phyloP scores from a whole-genome alignment of 75 land plant species.

The Cryptomeria japonica region DNA sequence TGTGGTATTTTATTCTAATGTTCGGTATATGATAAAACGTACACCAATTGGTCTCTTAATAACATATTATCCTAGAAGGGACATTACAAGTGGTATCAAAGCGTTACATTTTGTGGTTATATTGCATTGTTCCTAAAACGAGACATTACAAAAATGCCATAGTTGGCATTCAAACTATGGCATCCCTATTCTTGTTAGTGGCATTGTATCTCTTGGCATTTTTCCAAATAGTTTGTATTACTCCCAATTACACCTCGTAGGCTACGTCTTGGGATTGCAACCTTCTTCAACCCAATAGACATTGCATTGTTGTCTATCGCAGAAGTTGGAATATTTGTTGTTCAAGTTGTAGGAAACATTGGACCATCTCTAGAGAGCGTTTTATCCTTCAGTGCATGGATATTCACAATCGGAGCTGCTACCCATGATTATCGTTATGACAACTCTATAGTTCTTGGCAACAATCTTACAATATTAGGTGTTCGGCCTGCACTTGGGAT shows the following conservation, averaged over 20 bases:
- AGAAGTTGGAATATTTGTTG: slow-evolving; percentile 87
- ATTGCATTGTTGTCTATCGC: slow-evolving; percentile 82
- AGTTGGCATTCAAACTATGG: too few species aligned
- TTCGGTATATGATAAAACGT: too few species aligned
- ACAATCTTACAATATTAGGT: slow-evolving; percentile 68
- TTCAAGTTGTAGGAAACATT: slow-evolving; percentile 94
- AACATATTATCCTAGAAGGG: too few species aligned
- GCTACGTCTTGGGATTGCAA: slow-evolving; percentile 77
- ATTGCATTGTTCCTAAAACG: too few species aligned
- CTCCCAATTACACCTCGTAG: slow-evolving; percentile 87
- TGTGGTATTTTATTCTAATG: too few species aligned
- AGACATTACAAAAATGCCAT: too few species aligned
- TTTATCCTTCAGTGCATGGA: slow-evolving; percentile 97
- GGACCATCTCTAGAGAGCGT: slow-evolving; percentile 82
- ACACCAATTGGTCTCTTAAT: too few species aligned
- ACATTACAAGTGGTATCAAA: too few species aligned
- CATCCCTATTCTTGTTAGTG: too few species aligned
- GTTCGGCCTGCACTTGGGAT: slow-evolving; percentile 89
- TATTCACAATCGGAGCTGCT: slow-evolving; percentile 91
- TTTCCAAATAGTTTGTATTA: too few species aligned
- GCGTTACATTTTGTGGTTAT: too few species aligned
- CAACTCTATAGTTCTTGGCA: slow-evolving; percentile 71
- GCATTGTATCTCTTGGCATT: too few species aligned
- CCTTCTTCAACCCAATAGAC: slow-evolving; percentile 86
- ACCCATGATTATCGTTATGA: slow-evolving; percentile 71